Conservation (phyloP, 805 yeast genomes). For the Wickerhamiella siamensis region DNA sequence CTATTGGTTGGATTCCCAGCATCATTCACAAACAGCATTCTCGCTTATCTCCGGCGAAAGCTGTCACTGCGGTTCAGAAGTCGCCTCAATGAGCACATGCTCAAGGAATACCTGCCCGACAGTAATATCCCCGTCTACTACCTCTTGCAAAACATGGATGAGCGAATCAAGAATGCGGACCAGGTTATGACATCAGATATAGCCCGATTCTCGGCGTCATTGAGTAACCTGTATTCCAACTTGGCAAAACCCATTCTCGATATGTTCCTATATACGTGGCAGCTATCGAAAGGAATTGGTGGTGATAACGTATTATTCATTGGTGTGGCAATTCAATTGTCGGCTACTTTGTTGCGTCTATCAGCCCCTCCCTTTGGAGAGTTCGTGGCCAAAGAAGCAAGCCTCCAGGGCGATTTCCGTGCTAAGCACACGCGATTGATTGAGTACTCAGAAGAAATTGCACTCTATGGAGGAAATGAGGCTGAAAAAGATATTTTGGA, state of each 20-base stretch:
- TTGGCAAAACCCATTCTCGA: slow-evolving; percentile 72
- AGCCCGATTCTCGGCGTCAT: slow-evolving; percentile 53
- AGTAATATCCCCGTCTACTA: slow-evolving; percentile 56
- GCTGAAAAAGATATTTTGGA: slow-evolving; percentile 69
- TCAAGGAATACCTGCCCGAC: slow-evolving; percentile 60
- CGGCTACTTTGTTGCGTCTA: slow-evolving; percentile 56
- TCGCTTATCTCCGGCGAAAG: slow-evolving; percentile 29
- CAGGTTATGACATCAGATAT: slow-evolving; percentile 75
- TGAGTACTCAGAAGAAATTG: slow-evolving; percentile 72
- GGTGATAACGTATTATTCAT: slow-evolving; percentile 59
- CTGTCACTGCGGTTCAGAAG: slow-evolving; percentile 36
- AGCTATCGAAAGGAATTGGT: slow-evolving; percentile 39
- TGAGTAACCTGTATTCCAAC: slow-evolving; percentile 68
- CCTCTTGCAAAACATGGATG: slow-evolving; percentile 48
- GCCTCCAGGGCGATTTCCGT: slow-evolving; percentile 73
- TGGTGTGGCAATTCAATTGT: slow-evolving; percentile 66
- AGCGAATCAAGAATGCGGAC: slow-evolving; percentile 55
- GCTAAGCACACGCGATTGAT: slow-evolving; percentile 71
- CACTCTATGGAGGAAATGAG: slow-evolving; percentile 65
- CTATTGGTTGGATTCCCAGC: slow-evolving; percentile 79
- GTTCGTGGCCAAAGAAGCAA: slow-evolving; percentile 59
- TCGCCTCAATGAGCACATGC: slow-evolving; percentile 47
- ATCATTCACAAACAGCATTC: slow-evolving; percentile 56
- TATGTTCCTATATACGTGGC: slow-evolving; percentile 64
- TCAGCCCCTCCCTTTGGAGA: slow-evolving; percentile 86